A percentile compares a stretch with the other conserved stretches of the same genome.
phyloP scores from a whole-genome alignment of 2,329 filamentous ascomycete species.

The Bretziella fagacearum region DNA sequence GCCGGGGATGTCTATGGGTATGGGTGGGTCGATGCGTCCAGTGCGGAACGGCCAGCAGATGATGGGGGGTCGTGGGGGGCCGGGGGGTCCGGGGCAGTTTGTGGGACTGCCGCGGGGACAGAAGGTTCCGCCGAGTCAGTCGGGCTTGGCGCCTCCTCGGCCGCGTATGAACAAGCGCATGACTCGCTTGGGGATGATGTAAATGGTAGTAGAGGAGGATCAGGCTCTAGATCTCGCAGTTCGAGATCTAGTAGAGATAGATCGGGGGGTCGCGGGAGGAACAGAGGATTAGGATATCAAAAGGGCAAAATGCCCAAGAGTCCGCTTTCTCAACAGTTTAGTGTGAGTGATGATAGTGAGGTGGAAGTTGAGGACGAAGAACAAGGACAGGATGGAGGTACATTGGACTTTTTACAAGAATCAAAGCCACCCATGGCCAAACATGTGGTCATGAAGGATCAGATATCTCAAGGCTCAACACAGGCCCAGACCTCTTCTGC shows the following conservation, averaged over 20 bases:
- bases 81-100: constrained; percentile 14
- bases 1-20: constrained; percentile 7
- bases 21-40: constrained; percentile 1
- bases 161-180: constrained; percentile 43
- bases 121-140: constrained; percentile 20
- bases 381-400: background rate
- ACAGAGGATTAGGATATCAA: background rate
- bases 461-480: background rate
- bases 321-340: constrained; percentile 5
- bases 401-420: background rate
- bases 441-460: background rate
- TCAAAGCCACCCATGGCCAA: background rate
- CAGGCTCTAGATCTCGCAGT: background rate
- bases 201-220: constrained; percentile 16
- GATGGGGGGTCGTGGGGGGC: constrained; percentile 15
- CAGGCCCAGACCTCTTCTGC: background rate
- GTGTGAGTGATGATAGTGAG: background rate
- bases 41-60: constrained; percentile 15
- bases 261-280: background rate
- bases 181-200: constrained; percentile 43
- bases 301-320: constrained; percentile 5
- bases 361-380: background rate
- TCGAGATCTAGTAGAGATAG: background rate
- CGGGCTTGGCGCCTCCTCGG: constrained; percentile 21
- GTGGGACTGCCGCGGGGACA: constrained; percentile 16